These are phyloP conservation scores for Lactarius deliciosus DNA, from an alignment of 768 basidiomycete genomes.

Conservation along the genomic window DNA sequence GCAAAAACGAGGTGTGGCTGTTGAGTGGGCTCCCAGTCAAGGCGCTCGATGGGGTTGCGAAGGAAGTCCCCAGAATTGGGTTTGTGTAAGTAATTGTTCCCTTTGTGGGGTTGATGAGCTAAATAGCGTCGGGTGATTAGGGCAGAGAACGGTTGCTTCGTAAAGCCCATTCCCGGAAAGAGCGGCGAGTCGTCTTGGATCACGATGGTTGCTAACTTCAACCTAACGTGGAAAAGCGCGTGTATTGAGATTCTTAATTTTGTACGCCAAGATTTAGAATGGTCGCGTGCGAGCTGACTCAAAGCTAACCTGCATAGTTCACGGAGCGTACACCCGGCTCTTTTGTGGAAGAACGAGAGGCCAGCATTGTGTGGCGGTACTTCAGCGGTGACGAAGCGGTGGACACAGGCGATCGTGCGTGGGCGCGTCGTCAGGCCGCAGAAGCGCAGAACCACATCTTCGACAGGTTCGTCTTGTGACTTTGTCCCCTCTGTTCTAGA, in stretches of 20 bases:
- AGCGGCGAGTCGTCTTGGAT: constrained; percentile 56
- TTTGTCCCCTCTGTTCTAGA: not conserved
- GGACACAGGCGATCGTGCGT: constrained; percentile 56
- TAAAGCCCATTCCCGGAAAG: constrained; percentile 51
- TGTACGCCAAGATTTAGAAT: constrained; percentile 46
- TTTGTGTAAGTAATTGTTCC: constrained; percentile 56
- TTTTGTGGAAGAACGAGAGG: constrained; percentile 79
- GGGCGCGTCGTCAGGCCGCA: constrained; percentile 84
- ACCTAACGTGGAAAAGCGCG: constrained; percentile 76
- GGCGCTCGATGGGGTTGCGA: constrained; percentile 62
- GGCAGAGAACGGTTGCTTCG: constrained; percentile 87
- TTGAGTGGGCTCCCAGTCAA: constrained; percentile 70
- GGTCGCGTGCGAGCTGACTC: not conserved
- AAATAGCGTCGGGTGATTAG: constrained; percentile 37
- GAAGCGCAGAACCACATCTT: constrained; percentile 93
- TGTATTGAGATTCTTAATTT: constrained; percentile 85
- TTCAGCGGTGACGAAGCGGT: constrained; percentile 53
- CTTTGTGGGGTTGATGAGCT: constrained; percentile 9
- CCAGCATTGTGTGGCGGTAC: constrained; percentile 84
- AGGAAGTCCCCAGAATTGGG: constrained; percentile 63
- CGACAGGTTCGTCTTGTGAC: constrained; percentile 50
- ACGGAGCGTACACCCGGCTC: constrained; percentile 86
- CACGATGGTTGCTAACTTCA: constrained; percentile 75
- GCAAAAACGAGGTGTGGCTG: constrained; percentile 77
- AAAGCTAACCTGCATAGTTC: constrained; percentile 51